Evolutionary conservation across 2,329 filamentous ascomycete species (phyloP), one percentile per base, ranked within the genome.

Genomic region (Pseudocercospora vitis): DNA sequence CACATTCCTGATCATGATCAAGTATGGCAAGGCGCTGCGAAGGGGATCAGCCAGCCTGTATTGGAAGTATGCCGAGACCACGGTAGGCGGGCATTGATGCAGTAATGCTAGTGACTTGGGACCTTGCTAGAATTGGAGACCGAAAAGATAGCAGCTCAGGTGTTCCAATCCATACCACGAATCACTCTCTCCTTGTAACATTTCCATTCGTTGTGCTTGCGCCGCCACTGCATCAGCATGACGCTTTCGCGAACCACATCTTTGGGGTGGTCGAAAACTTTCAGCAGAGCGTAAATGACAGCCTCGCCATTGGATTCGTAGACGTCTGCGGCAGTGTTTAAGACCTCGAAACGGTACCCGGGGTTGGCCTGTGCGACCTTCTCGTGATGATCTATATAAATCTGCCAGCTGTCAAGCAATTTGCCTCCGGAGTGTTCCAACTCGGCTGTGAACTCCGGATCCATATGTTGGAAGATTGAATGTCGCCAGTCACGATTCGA

Each of bases 1-100:
- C 4, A 63, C 57, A 7, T 61, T 63, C 39, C 16, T 60, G 28
- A 33, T 61, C 4, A 57, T 61, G 53, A 46, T 63, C 6, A 61
- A 53, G 54, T 57, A 58, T 14, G 59, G 61, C 52, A 61, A 63
- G 23, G 39, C 46, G 8, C 39, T 61, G 7, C 48, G 61, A n/a
- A 39, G 52, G 14, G 33, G 50, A 0, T 61, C 56, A 4, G 51
- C 57, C 4, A 48, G 52, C 11, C 45, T 46, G 31, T 60, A 60
- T 29, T 60, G 59, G 59, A 12, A 50, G 12, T 60, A 53, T 45
- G 46, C 55, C 3, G 56, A 44, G n/a, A 47, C 45, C 40, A 56
- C 50, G 21, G 37, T 50, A 8, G 46, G 53, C 26, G 39, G 33
- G 5, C 48, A 54, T 23, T 54, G 45, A 54, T 37, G 39, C 19